Evolutionary conservation across 495 filamentous ascomycete species (phyloP).

Genomic region (Tetracladium marchalianum): DNA sequence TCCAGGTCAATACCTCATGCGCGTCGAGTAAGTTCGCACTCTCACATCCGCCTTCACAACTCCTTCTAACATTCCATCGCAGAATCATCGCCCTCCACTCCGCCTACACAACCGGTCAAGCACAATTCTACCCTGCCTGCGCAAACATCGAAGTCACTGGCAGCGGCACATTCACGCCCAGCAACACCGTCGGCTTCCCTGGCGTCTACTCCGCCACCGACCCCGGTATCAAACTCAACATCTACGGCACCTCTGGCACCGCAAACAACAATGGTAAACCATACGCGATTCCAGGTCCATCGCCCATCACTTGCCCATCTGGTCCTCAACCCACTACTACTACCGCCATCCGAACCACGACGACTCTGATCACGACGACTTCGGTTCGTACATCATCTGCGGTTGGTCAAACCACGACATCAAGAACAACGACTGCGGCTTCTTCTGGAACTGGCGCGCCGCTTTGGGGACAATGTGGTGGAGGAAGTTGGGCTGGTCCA

Average conservation of each 20-base stretch:
- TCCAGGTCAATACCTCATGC: slow-evolving; percentile 38
- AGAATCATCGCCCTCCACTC: slow-evolving; percentile 31
- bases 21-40: slow-evolving; percentile 30
- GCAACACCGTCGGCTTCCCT: slow-evolving; percentile 41
- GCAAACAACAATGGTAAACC: slow-evolving; percentile 32
- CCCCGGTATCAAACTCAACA: slow-evolving; percentile 41
- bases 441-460: too few relatives aligned
- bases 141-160: slow-evolving; percentile 43
- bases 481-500: too few relatives aligned
- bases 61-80: not conserved
- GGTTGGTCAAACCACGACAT: too few relatives aligned
- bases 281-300: slow-evolving; percentile 34
- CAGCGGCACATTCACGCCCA: slow-evolving; percentile 31
- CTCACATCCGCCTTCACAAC: not conserved
- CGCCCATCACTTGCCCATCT: slow-evolving; percentile 25
- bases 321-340: too few relatives aligned
- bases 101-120: slow-evolving; percentile 26
- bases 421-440: too few relatives aligned
- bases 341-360: too few relatives aligned
- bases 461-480: too few relatives aligned
- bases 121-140: slow-evolving; percentile 41
- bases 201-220: slow-evolving; percentile 39
- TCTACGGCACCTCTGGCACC: slow-evolving; percentile 31
- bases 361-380: too few relatives aligned
- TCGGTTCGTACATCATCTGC: too few relatives aligned